Evolutionary conservation across 176 grass and related monocot species (phyloP), one percentile per base, ranked within the genome.

Genomic region (Tillandsia fasciculata): DNA sequence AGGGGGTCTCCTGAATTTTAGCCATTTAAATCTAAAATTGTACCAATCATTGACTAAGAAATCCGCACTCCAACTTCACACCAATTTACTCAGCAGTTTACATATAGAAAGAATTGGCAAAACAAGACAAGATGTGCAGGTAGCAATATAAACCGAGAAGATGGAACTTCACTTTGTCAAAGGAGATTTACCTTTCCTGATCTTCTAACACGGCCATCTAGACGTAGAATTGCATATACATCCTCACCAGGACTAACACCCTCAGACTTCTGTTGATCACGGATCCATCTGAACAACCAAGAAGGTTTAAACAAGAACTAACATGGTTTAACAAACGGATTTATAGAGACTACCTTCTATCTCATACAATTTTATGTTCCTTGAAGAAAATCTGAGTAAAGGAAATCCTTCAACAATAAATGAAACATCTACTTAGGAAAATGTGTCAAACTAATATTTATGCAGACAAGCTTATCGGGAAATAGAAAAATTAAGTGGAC

Each of bases 131-230:
- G 1, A 65, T 69, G 67, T 79, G 26, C 10, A 69, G 68, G 17
- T 20, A 67, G 51, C 12, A 20, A 74, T 74, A 63, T 61, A 73
- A 57, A 15, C 12, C 14, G 12, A 75, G 1, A 53, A 12, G 15
- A 61, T 49, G 64, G 64, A 76, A 56, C 14, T 75, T 18, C 70
- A 65, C 14, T 78, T 20, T 10, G 17, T 61, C 15, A 20, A 61
- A n/a, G 0, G 56, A 61, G 2, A 80, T 79, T 92, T 92, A 93
- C 89, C 85, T 76, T 90, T 78, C 89, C 84, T 52, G 89, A 99
- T 90, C 84, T 99, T 88, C 94, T 79, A 58, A 93, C 82, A 77
- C 84, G 94, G 3, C 87, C 89, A 86, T 93, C 87, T 24, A 99
- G 72, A 77, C 89, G 87, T 51, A 99, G 78, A 53, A 93, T 90